Conservation (phyloP, 2,329 filamentous ascomycete genomes). For the Lachnellula arida region DNA sequence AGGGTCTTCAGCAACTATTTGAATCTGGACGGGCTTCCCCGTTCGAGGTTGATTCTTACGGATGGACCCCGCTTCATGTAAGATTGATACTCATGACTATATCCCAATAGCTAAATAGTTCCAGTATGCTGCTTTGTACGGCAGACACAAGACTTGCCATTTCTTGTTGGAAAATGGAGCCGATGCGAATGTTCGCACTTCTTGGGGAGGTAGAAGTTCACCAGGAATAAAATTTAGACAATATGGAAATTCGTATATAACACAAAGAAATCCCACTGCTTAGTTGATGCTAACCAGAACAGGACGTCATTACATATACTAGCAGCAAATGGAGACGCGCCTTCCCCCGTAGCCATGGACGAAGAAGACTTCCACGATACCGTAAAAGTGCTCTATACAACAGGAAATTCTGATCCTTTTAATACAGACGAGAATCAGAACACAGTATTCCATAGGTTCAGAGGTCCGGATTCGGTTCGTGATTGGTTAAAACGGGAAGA, state of each 20-base stretch:
- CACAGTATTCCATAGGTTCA: neutral
- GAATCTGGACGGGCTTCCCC: neutral
- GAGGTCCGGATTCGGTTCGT: neutral
- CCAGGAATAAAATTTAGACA: no score
- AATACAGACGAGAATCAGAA: neutral
- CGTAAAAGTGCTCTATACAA: neutral
- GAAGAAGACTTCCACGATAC: neutral
- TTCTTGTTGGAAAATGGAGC: slow-evolving; percentile 1
- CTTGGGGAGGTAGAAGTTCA: neutral
- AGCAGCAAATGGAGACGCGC: neutral
- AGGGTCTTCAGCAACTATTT: neutral
- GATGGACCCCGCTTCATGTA: slow-evolving; percentile 5
- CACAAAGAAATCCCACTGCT: no score
- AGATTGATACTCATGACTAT: neutral
- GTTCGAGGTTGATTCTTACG: neutral
- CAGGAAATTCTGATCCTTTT: neutral
- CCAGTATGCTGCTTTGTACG: neutral
- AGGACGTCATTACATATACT: neutral
- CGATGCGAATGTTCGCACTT: neutral
- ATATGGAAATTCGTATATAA: no score
- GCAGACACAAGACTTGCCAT: neutral
- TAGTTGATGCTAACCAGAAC: neutral
- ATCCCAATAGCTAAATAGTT: neutral
- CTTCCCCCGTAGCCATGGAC: no score
- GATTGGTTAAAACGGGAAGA: neutral